Conservation (phyloP, 2,329 filamentous ascomycete genomes). For the Phaeosphaeria sp. region DNA sequence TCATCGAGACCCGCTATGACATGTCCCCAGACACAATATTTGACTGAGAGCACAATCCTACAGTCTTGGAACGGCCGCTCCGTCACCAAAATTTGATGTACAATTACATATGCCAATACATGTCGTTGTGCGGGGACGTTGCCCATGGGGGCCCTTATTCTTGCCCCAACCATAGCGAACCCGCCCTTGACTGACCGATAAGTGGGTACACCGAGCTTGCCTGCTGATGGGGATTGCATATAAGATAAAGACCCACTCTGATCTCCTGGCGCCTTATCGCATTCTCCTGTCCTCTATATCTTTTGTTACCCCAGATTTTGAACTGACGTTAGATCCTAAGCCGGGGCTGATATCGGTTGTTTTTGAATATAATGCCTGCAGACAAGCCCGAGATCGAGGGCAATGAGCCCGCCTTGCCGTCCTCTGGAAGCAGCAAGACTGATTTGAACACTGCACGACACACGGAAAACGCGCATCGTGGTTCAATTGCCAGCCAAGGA, state of each 20-base stretch:
- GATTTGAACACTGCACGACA: conserved; percentile 26
- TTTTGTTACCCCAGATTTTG: conserved; percentile 5
- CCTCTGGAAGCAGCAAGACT: conserved; percentile 27
- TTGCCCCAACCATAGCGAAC: conserved; percentile 7
- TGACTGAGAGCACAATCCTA: conserved; percentile 5
- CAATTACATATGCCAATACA: conserved; percentile 35
- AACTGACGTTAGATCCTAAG: neutral
- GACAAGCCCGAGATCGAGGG: conserved; percentile 36
- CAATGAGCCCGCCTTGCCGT: conserved; percentile 30
- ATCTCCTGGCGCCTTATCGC: conserved; percentile 3
- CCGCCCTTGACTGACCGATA: conserved; percentile 13
- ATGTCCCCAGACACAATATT: conserved; percentile 25
- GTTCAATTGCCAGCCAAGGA: neutral
- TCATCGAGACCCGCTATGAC: conserved; percentile 35
- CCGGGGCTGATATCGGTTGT: conserved; percentile 1
- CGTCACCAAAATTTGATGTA: conserved; percentile 19
- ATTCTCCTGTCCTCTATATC: conserved; percentile 4
- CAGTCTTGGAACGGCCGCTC: conserved; percentile 19
- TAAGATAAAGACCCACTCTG: conserved; percentile 15
- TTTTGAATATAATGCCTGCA: conserved; percentile 24
- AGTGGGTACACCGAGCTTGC: conserved; percentile 9
- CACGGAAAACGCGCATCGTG: conserved; percentile 23
- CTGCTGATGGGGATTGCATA: conserved; percentile 8
- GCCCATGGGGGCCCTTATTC: conserved; percentile 15
- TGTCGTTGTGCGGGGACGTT: conserved; percentile 18